These are phyloP conservation scores for Trypanosoma congolense DNA, from an alignment of 208 protist genomes.

Conservation along the genomic window DNA sequence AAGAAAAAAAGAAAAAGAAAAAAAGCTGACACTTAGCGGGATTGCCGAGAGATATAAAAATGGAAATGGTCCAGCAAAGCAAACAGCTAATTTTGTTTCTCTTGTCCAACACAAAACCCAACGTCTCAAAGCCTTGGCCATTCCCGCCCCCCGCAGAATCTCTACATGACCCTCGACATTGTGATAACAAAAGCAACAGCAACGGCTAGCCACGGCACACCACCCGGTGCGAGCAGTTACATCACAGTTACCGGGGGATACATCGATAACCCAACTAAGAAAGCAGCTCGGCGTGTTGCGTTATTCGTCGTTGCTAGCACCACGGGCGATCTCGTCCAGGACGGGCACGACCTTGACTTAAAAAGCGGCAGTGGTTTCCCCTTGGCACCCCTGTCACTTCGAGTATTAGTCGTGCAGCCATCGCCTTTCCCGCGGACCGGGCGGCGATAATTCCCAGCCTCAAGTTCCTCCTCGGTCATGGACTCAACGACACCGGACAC, in stretches of 20 bases:
- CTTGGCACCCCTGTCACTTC: not conserved
- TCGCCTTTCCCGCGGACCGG: not conserved
- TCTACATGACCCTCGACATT: too few relatives aligned
- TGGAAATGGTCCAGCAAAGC: too few relatives aligned
- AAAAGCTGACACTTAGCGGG: too few relatives aligned
- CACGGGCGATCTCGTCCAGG: constrained; percentile 39
- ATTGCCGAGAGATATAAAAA: too few relatives aligned
- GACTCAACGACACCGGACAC: constrained; percentile 31
- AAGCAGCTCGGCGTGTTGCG: constrained; percentile 40
- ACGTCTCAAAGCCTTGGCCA: too few relatives aligned
- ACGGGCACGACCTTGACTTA: constrained; percentile 36
- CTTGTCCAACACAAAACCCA: too few relatives aligned
- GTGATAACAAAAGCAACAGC: too few relatives aligned
- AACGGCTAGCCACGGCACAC: too few relatives aligned
- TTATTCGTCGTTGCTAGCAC: constrained; percentile 57
- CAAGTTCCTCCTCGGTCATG: constrained; percentile 2
- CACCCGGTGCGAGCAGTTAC: constrained; percentile 6
- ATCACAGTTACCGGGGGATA: constrained; percentile 37
- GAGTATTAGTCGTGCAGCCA: not conserved
- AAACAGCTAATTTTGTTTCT: too few relatives aligned
- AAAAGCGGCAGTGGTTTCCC: constrained; percentile 34
- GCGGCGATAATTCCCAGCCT: not conserved
- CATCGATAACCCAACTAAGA: constrained; percentile 53
- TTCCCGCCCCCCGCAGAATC: too few relatives aligned
- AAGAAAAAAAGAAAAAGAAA: too few relatives aligned